Evolutionary conservation across 73 alveolate species (phyloP).

Genomic region (Paramecium tetraurelia): DNA sequence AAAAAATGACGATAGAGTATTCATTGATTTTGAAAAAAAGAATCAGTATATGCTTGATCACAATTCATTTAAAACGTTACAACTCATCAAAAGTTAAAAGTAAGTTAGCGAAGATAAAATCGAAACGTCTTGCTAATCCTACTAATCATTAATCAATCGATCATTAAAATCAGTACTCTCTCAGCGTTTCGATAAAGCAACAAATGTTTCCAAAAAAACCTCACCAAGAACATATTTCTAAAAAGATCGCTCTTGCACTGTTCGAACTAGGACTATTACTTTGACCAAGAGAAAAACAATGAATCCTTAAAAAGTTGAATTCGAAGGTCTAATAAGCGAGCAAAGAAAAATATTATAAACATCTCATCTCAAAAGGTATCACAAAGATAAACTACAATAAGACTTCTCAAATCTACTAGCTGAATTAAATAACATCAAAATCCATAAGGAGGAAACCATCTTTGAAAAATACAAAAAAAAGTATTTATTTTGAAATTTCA

Average conservation of each 20-base stretch:
- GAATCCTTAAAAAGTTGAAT: neutral
- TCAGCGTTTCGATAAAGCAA: neutral
- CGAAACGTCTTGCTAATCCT: neutral
- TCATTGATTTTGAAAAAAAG: neutral
- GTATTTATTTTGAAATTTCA: neutral
- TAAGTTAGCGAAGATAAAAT: neutral
- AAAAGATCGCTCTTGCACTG: neutral
- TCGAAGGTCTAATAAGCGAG: neutral
- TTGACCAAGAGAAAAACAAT: neutral
- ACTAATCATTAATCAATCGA: neutral
- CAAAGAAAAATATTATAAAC: neutral
- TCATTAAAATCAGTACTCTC: neutral
- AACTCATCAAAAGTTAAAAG: neutral
- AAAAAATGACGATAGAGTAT: neutral
- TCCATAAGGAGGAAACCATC: neutral
- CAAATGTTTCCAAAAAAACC: neutral
- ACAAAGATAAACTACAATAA: neutral
- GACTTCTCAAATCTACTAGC: neutral
- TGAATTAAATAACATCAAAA: neutral
- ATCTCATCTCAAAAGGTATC: neutral
- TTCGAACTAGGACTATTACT: neutral
- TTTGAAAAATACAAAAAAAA: neutral
- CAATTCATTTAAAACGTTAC: neutral
- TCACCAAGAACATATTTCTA: neutral
- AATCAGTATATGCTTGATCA: neutral